Base-by-base conservation (phyloP, 83 land plant species). In the Isoetes engelmannii region DNA sequence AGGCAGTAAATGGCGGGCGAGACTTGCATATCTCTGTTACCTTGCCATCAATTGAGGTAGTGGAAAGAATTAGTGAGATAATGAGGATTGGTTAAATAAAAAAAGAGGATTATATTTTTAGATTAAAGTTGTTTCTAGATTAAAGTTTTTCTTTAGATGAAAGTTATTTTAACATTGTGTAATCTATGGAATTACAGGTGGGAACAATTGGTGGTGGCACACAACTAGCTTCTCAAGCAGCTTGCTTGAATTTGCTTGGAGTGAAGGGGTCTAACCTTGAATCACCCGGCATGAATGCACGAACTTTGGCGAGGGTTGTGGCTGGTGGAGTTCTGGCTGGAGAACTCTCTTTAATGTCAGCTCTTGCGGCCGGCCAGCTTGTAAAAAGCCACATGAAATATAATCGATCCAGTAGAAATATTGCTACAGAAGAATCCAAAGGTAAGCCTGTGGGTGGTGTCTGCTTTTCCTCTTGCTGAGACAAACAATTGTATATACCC, bases 121-220 rank as follows among this genome's bases (percentile, higher is more conserved):
- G n/a, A n/a, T n/a, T n/a, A n/a, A n/a, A n/a, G n/a, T n/a, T n/a
- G n/a, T n/a, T n/a, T n/a, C n/a, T n/a, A n/a, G n/a, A n/a, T n/a
- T n/a, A n/a, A n/a, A n/a, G n/a, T n/a, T n/a, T n/a, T n/a, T n/a
- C n/a, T n/a, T n/a, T n/a, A n/a, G n/a, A n/a, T n/a, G n/a, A n/a
- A n/a, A n/a, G n/a, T n/a, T n/a, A n/a, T n/a, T n/a, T n/a, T n/a
- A n/a, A n/a, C n/a, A n/a, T n/a, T n/a, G n/a, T n/a, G n/a, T n/a
- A n/a, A n/a, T n/a, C n/a, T n/a, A n/a, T n/a, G n/a, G n/a, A n/a
- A 65, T 59, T 74, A 37, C 81, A 90, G 92, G 96, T 90, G 66
- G 92, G 89, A 19, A 90, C 96, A 0, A 85, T 89, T 65, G 94
- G 94, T 5, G 94, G 94, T 43, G 94, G 94, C 7, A 89, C 94